phyloP scores from a whole-genome alignment of 495 filamentous ascomycete species.

The Neurospora sp. region DNA sequence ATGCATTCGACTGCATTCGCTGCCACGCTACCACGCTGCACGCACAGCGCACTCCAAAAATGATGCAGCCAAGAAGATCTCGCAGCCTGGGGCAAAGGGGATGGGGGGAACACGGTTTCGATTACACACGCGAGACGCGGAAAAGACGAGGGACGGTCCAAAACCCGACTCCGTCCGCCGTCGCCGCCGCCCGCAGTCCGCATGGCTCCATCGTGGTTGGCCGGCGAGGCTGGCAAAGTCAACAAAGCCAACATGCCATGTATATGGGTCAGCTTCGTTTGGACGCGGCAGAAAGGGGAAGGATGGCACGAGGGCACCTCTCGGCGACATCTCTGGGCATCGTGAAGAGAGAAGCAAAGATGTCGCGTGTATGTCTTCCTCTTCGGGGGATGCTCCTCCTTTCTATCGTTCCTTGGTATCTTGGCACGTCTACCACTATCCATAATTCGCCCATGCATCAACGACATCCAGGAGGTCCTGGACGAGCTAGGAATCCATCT shows the following conservation, averaged over 20 bases:
- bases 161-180: neutral
- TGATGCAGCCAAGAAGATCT: neutral
- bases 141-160: neutral
- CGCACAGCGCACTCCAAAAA: neutral
- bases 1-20: neutral
- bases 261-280: neutral
- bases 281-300: neutral
- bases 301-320: neutral
- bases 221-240: neutral
- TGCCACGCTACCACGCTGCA: neutral
- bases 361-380: neutral
- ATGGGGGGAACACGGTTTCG: neutral
- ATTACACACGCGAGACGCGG: neutral
- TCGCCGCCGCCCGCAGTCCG: neutral
- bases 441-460: neutral
- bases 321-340: neutral
- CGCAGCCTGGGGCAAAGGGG: neutral
- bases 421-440: neutral
- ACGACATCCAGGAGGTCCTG: neutral
- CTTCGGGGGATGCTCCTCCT: neutral
- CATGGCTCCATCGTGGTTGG: neutral
- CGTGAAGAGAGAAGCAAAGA: neutral
- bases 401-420: neutral
- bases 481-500: neutral
- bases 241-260: neutral